phyloP scores from a whole-genome alignment of 2,329 filamentous ascomycete genomes.

The Ophiocordyceps australis region DNA sequence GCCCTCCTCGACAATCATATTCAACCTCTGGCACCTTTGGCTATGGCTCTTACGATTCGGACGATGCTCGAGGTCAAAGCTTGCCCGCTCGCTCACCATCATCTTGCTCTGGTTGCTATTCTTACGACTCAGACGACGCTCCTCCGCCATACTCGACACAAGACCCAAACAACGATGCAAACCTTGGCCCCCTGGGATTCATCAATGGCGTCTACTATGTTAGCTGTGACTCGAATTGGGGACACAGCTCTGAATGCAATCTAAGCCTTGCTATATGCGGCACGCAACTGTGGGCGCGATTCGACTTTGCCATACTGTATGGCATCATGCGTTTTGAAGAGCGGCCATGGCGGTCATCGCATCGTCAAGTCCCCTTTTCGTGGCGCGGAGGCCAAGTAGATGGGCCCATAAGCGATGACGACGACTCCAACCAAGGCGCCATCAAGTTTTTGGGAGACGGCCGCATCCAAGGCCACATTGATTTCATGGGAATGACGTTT shows the following conservation, averaged over 20 bases:
- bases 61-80: background rate
- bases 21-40: background rate
- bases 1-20: too few species aligned
- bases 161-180: background rate
- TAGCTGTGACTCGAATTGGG: constrained; percentile 9
- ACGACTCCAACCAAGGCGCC: constrained; percentile 10
- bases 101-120: too few species aligned
- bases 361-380: constrained; percentile 8
- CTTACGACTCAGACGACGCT: constrained; percentile 1
- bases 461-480: constrained; percentile 12
- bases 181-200: constrained; percentile 12
- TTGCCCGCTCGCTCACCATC: too few species aligned
- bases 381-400: constrained; percentile 18
- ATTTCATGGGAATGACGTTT: too few species aligned
- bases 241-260: constrained; percentile 8
- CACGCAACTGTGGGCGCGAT: constrained; percentile 23
- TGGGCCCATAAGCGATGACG: constrained; percentile 9
- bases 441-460: constrained; percentile 19
- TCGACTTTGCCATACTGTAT: constrained; percentile 20
- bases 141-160: constrained; percentile 6
- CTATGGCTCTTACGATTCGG: background rate
- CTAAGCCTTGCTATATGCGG: constrained; percentile 19
- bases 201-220: constrained; percentile 27
- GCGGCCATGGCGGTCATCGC: constrained; percentile 14
- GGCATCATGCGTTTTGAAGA: constrained; percentile 22